Evolutionary conservation across 305 asterid genomes (phyloP), one percentile per base, ranked within the genome.

Genomic region (Ilex paraguariensis): DNA sequence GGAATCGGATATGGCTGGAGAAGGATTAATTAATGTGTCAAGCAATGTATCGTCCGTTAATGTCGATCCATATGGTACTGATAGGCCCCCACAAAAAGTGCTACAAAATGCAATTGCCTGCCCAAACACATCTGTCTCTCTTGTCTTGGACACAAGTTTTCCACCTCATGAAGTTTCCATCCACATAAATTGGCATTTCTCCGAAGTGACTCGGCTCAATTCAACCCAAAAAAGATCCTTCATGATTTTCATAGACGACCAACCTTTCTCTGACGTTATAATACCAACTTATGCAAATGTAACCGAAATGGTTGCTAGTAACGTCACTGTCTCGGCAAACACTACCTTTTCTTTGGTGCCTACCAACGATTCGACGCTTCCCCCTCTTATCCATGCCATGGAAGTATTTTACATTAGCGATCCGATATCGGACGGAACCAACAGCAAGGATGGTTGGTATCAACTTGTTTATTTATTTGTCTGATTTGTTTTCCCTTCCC

Each of bases 301-400:
- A 36, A 16, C 52, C 0, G 69, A 70, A 56, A 0, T 76, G 60
- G 52, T 3, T 17, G 15, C 51, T 8, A 15, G 57, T 14, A 70
- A 71, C 68, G 2, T 33, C 4, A 56, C 70, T 0, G 78, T 63
- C 67, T 68, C 70, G 0, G 48, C 79, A 8, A 66, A 69, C 53
- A 75, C 77, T 3, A 55, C 60, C 3, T 56, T 88, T 39, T 36
- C 74, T 33, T 56, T 88, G 13, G 83, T 73, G 11, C 71, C 88
- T 0, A 74, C 79, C 0, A 17, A 45, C 4, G 68, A n/a, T 58
- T 81, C 95, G 2, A 81, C 84, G 3, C 85, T 89, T 21, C 84
- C 94, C 12, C 95, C 95, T 1, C 73, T 87, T 54, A 77, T 87
- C 74, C 87, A 87, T 59, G 97, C 85, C 53, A 30, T 82, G 80